Evolutionary conservation across 441 rosid genomes (phyloP), one percentile per base, ranked within the genome.

Genomic region (Euphorbia corollata): DNA sequence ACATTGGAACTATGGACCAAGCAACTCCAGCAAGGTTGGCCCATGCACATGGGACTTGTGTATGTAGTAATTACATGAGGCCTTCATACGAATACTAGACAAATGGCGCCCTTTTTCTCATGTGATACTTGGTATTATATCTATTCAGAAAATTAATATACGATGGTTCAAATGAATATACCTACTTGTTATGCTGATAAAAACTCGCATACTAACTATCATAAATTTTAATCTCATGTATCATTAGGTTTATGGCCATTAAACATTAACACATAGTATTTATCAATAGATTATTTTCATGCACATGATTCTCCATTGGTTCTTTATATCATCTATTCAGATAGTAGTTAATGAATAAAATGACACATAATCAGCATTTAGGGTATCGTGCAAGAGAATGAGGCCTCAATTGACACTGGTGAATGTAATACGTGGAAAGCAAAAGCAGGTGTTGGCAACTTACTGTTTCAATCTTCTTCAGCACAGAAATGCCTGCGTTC

Each of bases 381-480:
- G 16, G 2, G 13, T 22, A 53, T 66, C 27, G 22, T 54, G 27
- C 20, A 63, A 70, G 63, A 66, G 34, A 50, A 41, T 54, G 19
- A 39, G 36, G 5, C 22, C 8, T 6, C 45, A 22, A 39, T 8
- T 15, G 9, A 41, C 12, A 22, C 12, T 5, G 5, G 38, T 8
- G 13, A 11, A 8, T 47, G 51, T 12, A 8, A 12, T 27, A 47
- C 6, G 51, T 12, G 51, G 51, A 47, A 47, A 47, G n/a, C 15
- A 13, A 59, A 67, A 43, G 43, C 4, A 51, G 22, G 8, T 63
- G 61, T 50, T 34, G 5, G 18, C 30, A 73, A 68, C 96, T 86
- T 81, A 93, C 93, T 18, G 84, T 75, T 63, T 89, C 95, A 65
- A 82, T 76, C 83, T 89, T 93, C 91, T 90, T 89, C 79, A 82